Base-by-base conservation (phyloP, 1,284 basidiomycete species). In the Acaromyces ingoldii region DNA sequence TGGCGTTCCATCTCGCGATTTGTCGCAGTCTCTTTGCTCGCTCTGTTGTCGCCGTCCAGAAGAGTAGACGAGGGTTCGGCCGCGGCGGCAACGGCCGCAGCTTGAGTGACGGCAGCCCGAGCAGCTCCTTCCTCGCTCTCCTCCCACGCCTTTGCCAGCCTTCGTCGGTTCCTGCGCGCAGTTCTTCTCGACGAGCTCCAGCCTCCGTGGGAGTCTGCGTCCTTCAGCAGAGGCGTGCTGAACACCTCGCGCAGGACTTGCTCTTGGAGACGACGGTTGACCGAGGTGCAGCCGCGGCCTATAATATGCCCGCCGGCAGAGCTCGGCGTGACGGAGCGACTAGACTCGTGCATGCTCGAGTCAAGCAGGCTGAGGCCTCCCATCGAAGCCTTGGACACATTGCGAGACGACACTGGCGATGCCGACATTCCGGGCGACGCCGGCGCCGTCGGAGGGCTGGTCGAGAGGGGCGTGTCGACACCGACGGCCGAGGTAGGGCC, bases 221-320 rank as follows among this genome's bases (percentile, higher is more conserved):
- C 64, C 38, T 65, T 60, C 40, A 65, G 54, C 48, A 62, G 64
- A 7, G 62, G 58, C 25, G 60, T 58, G 56, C 63, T 62, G 49
- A 75, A 75, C 5, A 75, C 72, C 36, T 75, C 72, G 17, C 72
- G 63, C 50, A 75, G 46, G 3, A 75, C 72, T 37, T 70, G 62
- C 52, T 73, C 72, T 53, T 75, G 65, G 33, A 75, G 49, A 11
- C 59, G 60, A 13, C 71, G 69, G 30, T 75, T 75, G n/a, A 75
- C 70, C 9, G 64, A 61, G 9, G 72, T 75, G 51, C 67, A 65
- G 15, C 72, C 72, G 22, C 62, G 62, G 3, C 72, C 70, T 22
- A 61, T 51, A 17, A 72, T 67, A 33, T 60, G 49, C 10, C 48
- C 34, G 25, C 22, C 13, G 29, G 30, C 22, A 2, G 29, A 33